Base-by-base conservation (phyloP, 176 grass and related monocot species). In the Chloris gayana region DNA sequence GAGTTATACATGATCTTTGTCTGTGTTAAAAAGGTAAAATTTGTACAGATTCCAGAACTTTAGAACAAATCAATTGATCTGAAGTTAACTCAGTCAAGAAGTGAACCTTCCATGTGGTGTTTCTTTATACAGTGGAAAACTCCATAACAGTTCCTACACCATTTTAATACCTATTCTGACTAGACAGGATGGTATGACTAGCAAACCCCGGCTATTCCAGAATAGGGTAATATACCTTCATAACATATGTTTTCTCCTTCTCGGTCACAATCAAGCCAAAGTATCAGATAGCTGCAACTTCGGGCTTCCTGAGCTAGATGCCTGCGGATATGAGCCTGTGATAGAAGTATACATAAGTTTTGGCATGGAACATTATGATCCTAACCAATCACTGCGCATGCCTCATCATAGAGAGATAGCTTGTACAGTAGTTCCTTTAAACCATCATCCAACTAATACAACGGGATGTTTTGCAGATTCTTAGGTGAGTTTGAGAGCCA, bases 231-330 rank as follows among this genome's bases (percentile, higher is more conserved):
- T 56, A 70, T 89, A 98, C 95, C 95, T 98, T 98, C 95, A 79
- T 89, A 98, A 70, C 95, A 94, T 91, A 98, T 98, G 72, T 98
- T 98, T 94, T 98, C 95, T 79, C 95, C 95, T 94, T 94, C 95
- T 75, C 95, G 85, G 8, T 98, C 92, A 53, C 95, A 98, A 82
- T 98, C 95, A 85, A 98, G 88, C 95, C 95, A 94, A 74, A 98
- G 80, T 78, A 98, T 73, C 75, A 98, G 89, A 70, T 87, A 98
- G 61, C 74, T 83, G 70, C 88, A 98, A 9, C 92, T 88, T 78
- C 90, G 84, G 65, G 95, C 90, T 95, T 98, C 95, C 75, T 91
- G 92, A 49, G 92, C 85, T 78, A 98, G 78, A 95, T 98, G 95
- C 80, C 92, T 93, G 59, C 82, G 85, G 70, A 95, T 95, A 90